A percentile compares a stretch with the other conserved stretches of the same genome.
Conservation (phyloP, 257 asterid species). For the Solanum okadae region DNA sequence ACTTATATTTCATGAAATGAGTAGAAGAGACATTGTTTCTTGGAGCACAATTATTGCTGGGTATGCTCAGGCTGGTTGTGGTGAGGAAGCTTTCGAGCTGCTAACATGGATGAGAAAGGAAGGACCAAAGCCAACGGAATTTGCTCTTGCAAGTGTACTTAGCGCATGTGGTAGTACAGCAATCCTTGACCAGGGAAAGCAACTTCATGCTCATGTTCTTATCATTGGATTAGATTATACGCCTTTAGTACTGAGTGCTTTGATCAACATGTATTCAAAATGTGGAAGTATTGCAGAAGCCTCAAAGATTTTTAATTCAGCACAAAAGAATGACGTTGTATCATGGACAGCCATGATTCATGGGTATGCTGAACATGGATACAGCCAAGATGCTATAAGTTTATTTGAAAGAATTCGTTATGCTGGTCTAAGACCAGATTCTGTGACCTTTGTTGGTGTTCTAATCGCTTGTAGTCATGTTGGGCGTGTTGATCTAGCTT, state of each 20-base stretch:
- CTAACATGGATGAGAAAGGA: slow-evolving; percentile 67
- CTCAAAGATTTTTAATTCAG: slow-evolving; percentile 23
- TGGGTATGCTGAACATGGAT: slow-evolving; percentile 90
- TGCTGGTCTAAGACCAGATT: slow-evolving; percentile 62
- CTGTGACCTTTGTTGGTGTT: slow-evolving; percentile 71
- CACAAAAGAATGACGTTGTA: slow-evolving; percentile 46
- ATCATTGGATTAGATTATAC: slow-evolving; percentile 54
- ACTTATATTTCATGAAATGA: slow-evolving; percentile 40
- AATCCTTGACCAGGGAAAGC: slow-evolving; percentile 75
- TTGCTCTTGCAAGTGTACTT: slow-evolving; percentile 62
- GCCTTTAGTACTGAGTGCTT: slow-evolving; percentile 41
- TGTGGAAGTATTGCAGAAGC: slow-evolving; percentile 76
- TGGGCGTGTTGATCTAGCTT: slow-evolving; percentile 67
- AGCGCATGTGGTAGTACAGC: slow-evolving; percentile 75
- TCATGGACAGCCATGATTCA: slow-evolving; percentile 93
- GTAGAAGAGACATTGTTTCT: slow-evolving; percentile 56
- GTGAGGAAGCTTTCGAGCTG: slow-evolving; percentile 64
- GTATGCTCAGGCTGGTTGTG: slow-evolving; percentile 63
- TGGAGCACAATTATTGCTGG: slow-evolving; percentile 92
- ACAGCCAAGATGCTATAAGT: slow-evolving; percentile 63
- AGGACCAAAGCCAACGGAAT: slow-evolving; percentile 80
- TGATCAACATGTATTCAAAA: slow-evolving; percentile 78
- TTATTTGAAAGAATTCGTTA: slow-evolving; percentile 44
- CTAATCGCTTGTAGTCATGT: slow-evolving; percentile 83
- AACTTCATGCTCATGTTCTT: slow-evolving; percentile 66